A percentile compares a stretch with the other conserved stretches of the same genome.
Conservation (phyloP, 441 rosid genomes). For the Brassica hybrid region DNA sequence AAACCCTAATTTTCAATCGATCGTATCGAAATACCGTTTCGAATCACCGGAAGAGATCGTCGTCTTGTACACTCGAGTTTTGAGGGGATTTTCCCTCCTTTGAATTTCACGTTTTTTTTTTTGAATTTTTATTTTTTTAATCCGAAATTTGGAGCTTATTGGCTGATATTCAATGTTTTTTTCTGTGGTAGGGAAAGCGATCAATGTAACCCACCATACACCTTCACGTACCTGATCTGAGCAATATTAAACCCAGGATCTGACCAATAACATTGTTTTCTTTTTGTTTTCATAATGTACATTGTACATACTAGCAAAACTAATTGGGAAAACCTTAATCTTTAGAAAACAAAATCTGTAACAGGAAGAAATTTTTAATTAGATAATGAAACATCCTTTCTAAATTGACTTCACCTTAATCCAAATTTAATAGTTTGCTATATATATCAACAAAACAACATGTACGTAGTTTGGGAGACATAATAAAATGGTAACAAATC, state of each 20-base stretch:
- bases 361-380: background rate
- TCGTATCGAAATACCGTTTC: slow-evolving; percentile 22
- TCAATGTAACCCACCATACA: slow-evolving; percentile 15
- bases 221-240: slow-evolving; percentile 27
- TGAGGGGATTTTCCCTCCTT: slow-evolving; percentile 21
- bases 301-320: background rate
- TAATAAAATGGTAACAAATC: background rate
- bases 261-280: background rate
- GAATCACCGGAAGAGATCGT: slow-evolving; percentile 31
- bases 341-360: background rate
- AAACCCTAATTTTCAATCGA: slow-evolving; percentile 15
- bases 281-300: background rate
- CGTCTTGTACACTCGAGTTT: slow-evolving; percentile 34
- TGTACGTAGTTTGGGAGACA: background rate
- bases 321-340: background rate
- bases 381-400: background rate
- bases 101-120: slow-evolving; percentile 24
- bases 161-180: slow-evolving; percentile 29
- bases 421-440: background rate
- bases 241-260: background rate
- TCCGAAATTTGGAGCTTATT: background rate
- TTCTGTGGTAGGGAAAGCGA: slow-evolving; percentile 48
- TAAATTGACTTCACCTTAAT: background rate
- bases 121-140: background rate
- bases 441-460: background rate